Conservation (phyloP, 495 filamentous ascomycete species). For the Talaromyces borbonicus region DNA sequence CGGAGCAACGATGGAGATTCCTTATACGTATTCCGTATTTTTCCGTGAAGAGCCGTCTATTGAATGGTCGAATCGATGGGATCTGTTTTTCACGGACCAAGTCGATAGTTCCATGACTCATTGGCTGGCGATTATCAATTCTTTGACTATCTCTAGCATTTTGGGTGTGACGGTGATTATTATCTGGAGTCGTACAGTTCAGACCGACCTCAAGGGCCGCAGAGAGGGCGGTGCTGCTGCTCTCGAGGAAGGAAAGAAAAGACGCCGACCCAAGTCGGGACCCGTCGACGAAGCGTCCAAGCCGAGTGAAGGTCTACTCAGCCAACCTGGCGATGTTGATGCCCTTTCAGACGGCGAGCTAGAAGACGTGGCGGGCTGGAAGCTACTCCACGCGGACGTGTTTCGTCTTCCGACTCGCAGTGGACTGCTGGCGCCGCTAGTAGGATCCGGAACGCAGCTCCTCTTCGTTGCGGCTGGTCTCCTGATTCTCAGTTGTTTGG, state of each 20-base stretch:
- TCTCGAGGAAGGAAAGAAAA: constrained; percentile 60
- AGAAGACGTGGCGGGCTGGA: constrained; percentile 89
- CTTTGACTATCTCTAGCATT: constrained; percentile 73
- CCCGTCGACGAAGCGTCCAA: constrained; percentile 45
- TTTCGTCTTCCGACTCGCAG: constrained; percentile 72
- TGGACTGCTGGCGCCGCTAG: constrained; percentile 69
- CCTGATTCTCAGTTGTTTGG: constrained; percentile 69
- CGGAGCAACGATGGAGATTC: constrained; percentile 62
- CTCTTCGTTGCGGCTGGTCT: constrained; percentile 77
- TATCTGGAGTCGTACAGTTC: constrained; percentile 74
- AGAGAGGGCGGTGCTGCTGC: constrained; percentile 55
- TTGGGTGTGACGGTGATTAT: constrained; percentile 78
- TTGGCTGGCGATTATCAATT: constrained; percentile 91
- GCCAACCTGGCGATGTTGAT: constrained; percentile 56
- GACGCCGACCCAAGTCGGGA: constrained; percentile 36
- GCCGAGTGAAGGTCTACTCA: constrained; percentile 46
- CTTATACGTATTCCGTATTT: constrained; percentile 89
- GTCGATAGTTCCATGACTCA: constrained; percentile 78
- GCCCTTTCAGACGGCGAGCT: constrained; percentile 67
- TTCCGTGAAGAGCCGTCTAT: constrained; percentile 76
- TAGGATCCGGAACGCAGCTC: constrained; percentile 85
- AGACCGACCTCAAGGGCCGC: constrained; percentile 66
- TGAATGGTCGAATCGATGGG: constrained; percentile 85
- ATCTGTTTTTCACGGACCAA: constrained; percentile 87
- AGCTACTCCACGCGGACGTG: constrained; percentile 89